Base-by-base conservation (phyloP, 495 filamentous ascomycete species). In the Aspergillus wentii region DNA sequence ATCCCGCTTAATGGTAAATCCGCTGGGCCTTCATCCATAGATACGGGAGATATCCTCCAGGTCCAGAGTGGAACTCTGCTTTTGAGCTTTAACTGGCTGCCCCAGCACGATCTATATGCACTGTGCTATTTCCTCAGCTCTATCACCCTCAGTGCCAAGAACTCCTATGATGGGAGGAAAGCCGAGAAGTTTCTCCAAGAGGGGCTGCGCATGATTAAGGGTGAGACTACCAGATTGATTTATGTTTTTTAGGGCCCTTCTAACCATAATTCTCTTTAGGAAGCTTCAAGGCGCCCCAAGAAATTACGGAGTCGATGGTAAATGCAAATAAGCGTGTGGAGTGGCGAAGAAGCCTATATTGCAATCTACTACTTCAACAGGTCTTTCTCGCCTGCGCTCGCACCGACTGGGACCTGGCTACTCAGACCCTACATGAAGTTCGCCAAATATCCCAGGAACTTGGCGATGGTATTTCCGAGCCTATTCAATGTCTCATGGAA, bases 91-190 rank as follows among this genome's bases (percentile, higher is more conserved):
- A 69, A 67, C 25, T 87, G 83, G 71, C 69, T 88, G 41, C 76
- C 78, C 4, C 75, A 74, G 39, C 72, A 76, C 30, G 81, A 87
- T 45, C 64, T 83, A 10, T 80, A 82, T 46, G 76, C 76, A 10
- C 72, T 96, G 36, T 90, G 82, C 34, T 83, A 75, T 48, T 66
- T 83, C 38, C 57, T 94, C 17, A 85, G 85, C 50, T 86, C 86
- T 2, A 72, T 88, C 13, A 79, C 83, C 0, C 64, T 79, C 11
- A 65, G 79, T 20, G 73, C 80, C 44, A 79, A 76, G 41, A 75
- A 83, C 41, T 70, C 71, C 4, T 68, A 69, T n/a, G 78, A 82
- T 48, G 80, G 72, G 30, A 62, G 74, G 2, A 90, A 85, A 47
- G 73, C 77, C 4, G 71, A 83, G 37, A 77, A 77, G 40, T 86